A percentile compares a stretch with the other conserved stretches of the same genome.
Conservation (phyloP, 2,329 filamentous ascomycete species). For the Phialophora verrucosa region DNA sequence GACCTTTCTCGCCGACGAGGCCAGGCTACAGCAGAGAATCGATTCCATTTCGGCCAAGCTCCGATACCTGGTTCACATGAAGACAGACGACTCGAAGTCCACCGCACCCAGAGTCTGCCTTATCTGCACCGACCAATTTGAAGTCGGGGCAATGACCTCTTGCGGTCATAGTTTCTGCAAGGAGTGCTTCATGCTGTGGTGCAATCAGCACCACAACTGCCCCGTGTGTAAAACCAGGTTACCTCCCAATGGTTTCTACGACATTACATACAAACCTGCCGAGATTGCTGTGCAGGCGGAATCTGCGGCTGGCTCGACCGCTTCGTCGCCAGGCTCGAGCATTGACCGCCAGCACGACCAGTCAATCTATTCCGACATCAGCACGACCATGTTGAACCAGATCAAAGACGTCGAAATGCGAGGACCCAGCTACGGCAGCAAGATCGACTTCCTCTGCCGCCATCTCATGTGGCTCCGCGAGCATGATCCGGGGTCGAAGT, state of each 20-base stretch:
- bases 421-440: conserved; percentile 75
- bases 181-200: conserved; percentile 80
- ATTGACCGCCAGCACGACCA: conserved; percentile 45
- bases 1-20: conserved; percentile 54
- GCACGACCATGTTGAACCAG: conserved; percentile 70
- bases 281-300: conserved; percentile 71
- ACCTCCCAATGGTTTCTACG: conserved; percentile 71
- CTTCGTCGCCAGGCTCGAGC: conserved; percentile 13
- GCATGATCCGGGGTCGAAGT: conserved; percentile 84
- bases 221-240: conserved; percentile 81
- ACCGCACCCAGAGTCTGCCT: conserved; percentile 75
- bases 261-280: conserved; percentile 81
- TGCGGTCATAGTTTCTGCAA: conserved; percentile 19
- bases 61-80: conserved; percentile 71
- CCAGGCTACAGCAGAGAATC: conserved; percentile 63
- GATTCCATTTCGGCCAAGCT: conserved; percentile 72
- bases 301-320: conserved; percentile 26
- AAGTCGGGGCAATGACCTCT: conserved; percentile 61
- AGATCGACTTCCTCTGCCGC: conserved; percentile 80
- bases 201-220: conserved; percentile 73
- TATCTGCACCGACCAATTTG: conserved; percentile 80
- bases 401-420: conserved; percentile 82
- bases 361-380: conserved; percentile 79
- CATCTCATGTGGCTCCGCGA: conserved; percentile 86
- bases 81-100: conserved; percentile 63